Base-by-base conservation (phyloP, 1,284 basidiomycete species). In the Apiotrichum gamsii region DNA sequence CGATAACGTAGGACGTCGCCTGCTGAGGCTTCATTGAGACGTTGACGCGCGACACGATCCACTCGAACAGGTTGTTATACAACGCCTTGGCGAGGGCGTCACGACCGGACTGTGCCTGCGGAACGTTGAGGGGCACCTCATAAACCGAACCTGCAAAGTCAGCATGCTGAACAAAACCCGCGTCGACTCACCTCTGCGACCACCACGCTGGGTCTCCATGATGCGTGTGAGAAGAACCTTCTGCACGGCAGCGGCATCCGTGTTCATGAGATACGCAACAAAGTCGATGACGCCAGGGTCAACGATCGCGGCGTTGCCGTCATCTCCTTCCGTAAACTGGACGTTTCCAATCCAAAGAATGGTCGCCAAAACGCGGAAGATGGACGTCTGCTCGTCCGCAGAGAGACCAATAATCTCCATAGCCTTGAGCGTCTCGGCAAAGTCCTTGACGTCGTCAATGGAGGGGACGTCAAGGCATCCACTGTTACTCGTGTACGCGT, bases 1-100 rank as follows among this genome's bases (percentile, higher is more conserved):
- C 95, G 55, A 99, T 90, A 46, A 97, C 78, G 53, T 91, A 89
- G n/a, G 85, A 77, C 36, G 82, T 77, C 9, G 82, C 74, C 39
- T 77, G 72, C 32, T 87, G 81, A 15, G 91, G 81, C 66, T 91
- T 93, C 90, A 99, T 95, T 5, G 93, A 96, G 19, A 88, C 75
- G 68, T 99, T 99, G 68, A 99, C 82, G 49, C 91, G 83, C 19
- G 88, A 87, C 29, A 99, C 95, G 61, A 99, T 98, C 95, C 95
- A 99, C 66, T 99, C 94, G 70, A 99, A 99, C 18, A 98, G 76
- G 72, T 97, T 97, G 76, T 95, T 97, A 75, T 98, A 98, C 51
- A 99, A 84, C 10, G 93, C 95, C 71, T 99, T 96, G 6, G 93
- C 78, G 28, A 99, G 76, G 0, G 95, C 95, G 73, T 98, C 90